phyloP scores from a whole-genome alignment of 305 asterid species.

The Fraxinus dipetala region DNA sequence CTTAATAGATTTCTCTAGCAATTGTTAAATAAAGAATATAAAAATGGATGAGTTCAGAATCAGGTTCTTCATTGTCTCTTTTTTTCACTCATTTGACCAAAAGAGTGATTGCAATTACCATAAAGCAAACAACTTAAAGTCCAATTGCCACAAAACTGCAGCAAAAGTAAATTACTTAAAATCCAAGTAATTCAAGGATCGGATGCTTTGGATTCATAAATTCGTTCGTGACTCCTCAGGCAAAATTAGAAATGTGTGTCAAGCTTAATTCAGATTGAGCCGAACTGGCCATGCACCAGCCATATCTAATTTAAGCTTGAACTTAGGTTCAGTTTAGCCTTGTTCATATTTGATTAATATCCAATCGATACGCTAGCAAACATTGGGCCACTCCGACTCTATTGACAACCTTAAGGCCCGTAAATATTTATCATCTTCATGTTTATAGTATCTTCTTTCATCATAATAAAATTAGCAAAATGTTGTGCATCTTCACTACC shows the following conservation, averaged over 20 bases:
- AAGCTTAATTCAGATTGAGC: neutral
- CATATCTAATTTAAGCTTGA: conserved; percentile 9
- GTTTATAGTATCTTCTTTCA: neutral
- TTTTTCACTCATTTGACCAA: neutral
- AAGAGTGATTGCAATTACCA: neutral
- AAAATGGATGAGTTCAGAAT: neutral
- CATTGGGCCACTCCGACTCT: neutral
- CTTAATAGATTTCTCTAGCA: neutral
- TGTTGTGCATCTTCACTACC: neutral
- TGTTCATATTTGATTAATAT: neutral
- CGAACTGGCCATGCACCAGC: conserved; percentile 1
- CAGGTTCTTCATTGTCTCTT: neutral
- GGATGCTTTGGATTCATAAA: neutral
- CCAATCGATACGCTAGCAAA: neutral
- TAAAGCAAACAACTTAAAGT: conserved; percentile 5
- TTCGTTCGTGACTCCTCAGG: neutral
- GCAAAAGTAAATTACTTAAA: neutral
- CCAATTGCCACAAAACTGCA: neutral
- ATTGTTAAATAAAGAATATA: neutral
- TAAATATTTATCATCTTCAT: neutral
- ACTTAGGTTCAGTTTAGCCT: neutral
- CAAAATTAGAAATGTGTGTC: neutral
- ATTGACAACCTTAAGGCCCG: neutral
- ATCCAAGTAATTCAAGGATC: neutral
- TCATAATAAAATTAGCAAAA: neutral